Conservation (phyloP, 495 filamentous ascomycete species). For the Neurospora terricola region DNA sequence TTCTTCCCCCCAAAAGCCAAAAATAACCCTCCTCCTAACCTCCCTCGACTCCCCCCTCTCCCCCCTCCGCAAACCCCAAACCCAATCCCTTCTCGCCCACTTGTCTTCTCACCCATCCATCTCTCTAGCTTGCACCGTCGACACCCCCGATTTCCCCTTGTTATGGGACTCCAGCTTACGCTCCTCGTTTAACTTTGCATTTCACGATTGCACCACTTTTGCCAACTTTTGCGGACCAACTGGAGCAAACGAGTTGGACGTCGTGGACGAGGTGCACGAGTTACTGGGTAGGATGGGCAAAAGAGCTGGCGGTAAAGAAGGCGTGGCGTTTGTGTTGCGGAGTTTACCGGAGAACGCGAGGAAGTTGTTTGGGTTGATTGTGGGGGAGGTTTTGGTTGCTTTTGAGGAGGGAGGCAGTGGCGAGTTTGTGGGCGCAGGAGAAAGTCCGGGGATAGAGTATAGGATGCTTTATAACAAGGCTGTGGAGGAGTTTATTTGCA, state of each 20-base stretch:
- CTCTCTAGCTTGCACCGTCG: constrained; percentile 66
- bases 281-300: constrained; percentile 77
- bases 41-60: constrained; percentile 72
- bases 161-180: constrained; percentile 82
- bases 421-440: constrained; percentile 3
- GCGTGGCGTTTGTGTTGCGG: constrained; percentile 81
- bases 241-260: constrained; percentile 55
- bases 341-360: constrained; percentile 87
- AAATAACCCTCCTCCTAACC: constrained; percentile 66
- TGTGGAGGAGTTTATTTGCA: constrained; percentile 92
- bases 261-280: constrained; percentile 78
- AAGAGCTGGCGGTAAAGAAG: constrained; percentile 78
- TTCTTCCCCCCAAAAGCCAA: constrained; percentile 1
- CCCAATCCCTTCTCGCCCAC: constrained; percentile 64
- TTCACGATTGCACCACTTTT: constrained; percentile 93
- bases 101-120: constrained; percentile 67
- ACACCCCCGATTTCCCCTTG: constrained; percentile 76
- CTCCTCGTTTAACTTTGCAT: constrained; percentile 72
- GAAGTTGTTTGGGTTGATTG: constrained; percentile 70
- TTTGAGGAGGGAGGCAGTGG: constrained; percentile 41
- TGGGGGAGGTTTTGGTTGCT: constrained; percentile 72
- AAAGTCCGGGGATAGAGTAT: constrained; percentile 65
- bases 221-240: constrained; percentile 59
- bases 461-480: constrained; percentile 86
- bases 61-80: constrained; percentile 55